A percentile compares a stretch with the other conserved stretches of the same genome.
Evolutionary conservation across 805 yeast genomes (phyloP).

Genomic region (Kazachstania kunashirensis): DNA sequence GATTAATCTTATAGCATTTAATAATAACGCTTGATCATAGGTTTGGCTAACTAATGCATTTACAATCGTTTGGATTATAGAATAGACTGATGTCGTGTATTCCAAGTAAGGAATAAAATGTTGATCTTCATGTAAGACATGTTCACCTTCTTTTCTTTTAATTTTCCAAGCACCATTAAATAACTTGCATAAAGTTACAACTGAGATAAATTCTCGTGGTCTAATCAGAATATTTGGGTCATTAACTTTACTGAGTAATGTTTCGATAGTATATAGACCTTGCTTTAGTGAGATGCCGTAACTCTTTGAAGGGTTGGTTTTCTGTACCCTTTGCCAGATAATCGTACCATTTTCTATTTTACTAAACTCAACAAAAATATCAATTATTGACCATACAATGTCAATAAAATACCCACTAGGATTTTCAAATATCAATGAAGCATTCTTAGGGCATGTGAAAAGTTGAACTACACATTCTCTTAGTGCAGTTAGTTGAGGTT

Average conservation of each 20-base stretch:
- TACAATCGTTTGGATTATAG: slow-evolving; percentile 34
- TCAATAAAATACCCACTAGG: slow-evolving; percentile 32
- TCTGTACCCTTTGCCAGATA: slow-evolving; percentile 29
- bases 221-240: slow-evolving; percentile 27
- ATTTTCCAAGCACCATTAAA: slow-evolving; percentile 53
- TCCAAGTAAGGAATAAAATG: slow-evolving; percentile 43
- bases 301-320: slow-evolving; percentile 28
- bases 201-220: slow-evolving; percentile 32
- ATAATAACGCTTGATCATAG: slow-evolving; percentile 9
- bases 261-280: slow-evolving; percentile 29
- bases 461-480: slow-evolving; percentile 72
- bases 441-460: slow-evolving; percentile 80
- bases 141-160: slow-evolving; percentile 55
- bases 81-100: slow-evolving; percentile 36
- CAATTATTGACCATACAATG: slow-evolving; percentile 39
- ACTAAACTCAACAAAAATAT: slow-evolving; percentile 36
- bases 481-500: slow-evolving; percentile 74
- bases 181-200: slow-evolving; percentile 39
- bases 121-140: slow-evolving; percentile 49
- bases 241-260: slow-evolving; percentile 28
- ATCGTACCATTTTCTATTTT: slow-evolving; percentile 29
- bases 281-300: slow-evolving; percentile 29
- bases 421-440: slow-evolving; percentile 37
- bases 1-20: slow-evolving; percentile 31
- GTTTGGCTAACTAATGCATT: slow-evolving; percentile 16